These are phyloP conservation scores for Pittosporum tobira DNA, from an alignment of 129 eudicot genomes.

Conservation along the genomic window DNA sequence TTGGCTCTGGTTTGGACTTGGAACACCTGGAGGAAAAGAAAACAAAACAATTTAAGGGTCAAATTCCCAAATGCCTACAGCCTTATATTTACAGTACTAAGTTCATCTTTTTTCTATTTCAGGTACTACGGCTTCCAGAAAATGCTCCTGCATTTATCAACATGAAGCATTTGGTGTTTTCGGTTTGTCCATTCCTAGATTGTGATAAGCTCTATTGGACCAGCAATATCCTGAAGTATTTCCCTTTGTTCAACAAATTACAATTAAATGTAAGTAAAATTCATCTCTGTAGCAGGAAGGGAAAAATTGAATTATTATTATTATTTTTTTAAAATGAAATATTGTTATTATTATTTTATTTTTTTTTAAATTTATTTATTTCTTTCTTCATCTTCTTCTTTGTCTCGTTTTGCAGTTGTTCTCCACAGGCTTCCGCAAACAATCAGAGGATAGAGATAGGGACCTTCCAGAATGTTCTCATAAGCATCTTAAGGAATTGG, in stretches of 20 bases:
- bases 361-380: too few relatives aligned
- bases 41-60: too few relatives aligned
- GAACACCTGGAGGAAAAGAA: background rate
- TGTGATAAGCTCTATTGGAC: slow-evolving; percentile 19
- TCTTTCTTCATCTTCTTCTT: background rate
- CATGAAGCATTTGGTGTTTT: slow-evolving; percentile 12
- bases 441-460: background rate
- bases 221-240: slow-evolving; percentile 12
- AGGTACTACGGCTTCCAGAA: slow-evolving; percentile 19
- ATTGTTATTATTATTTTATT: too few relatives aligned
- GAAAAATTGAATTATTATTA: background rate
- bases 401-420: too few relatives aligned
- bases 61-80: background rate
- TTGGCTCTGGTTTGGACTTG: too few relatives aligned
- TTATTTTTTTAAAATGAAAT: background rate
- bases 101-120: slow-evolving; percentile 1
- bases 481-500: slow-evolving; percentile 8
- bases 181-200: slow-evolving; percentile 19
- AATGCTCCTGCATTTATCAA: slow-evolving; percentile 10
- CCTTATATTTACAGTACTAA: background rate
- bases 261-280: slow-evolving; percentile 14
- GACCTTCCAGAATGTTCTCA: slow-evolving; percentile 9
- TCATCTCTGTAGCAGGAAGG: too few relatives aligned
- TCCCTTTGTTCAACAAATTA: slow-evolving; percentile 15
- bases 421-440: slow-evolving; percentile 4